Conservation (phyloP, 2,329 filamentous ascomycete genomes). For the Daldinia sp. region DNA sequence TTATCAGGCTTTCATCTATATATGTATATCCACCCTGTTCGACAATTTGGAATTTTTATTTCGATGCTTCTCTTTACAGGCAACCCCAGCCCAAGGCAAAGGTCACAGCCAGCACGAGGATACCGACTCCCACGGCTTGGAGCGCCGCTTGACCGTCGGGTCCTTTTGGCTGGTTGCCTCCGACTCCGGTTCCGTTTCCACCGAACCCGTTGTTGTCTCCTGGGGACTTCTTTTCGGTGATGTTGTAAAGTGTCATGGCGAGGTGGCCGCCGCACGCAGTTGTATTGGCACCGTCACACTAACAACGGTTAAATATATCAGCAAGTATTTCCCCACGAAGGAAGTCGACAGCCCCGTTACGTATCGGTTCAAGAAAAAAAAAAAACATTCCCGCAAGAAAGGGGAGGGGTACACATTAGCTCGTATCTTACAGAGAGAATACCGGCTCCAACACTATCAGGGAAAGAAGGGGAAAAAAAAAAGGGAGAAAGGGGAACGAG, state of each 20-base stretch:
- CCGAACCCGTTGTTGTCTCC: background rate
- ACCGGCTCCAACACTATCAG: background rate
- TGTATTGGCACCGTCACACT: conserved; percentile 64
- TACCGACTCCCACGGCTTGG: conserved; percentile 25
- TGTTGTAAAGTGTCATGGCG: conserved; percentile 60
- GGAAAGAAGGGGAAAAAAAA: background rate
- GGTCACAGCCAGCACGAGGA: conserved; percentile 23
- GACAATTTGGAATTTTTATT: background rate
- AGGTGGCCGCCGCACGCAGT: conserved; percentile 67
- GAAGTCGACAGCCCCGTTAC: no score
- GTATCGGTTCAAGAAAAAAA: background rate
- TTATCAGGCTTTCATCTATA: background rate
- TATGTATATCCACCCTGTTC: background rate
- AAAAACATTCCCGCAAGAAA: background rate
- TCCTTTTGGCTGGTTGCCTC: background rate
- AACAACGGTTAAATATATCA: background rate
- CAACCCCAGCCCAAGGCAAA: conserved; percentile 21
- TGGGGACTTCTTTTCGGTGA: conserved; percentile 18
- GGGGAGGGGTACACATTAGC: background rate
- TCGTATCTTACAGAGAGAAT: background rate
- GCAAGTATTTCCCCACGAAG: background rate
- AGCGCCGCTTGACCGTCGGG: conserved; percentile 16
- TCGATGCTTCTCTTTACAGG: conserved; percentile 11
- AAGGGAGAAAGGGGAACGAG: background rate
- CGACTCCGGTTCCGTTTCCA: background rate